Evolutionary conservation across 108 stramenopile genomes (phyloP), one percentile per base, ranked within the genome.

Genomic region (Asterionellopsis glacialis): DNA sequence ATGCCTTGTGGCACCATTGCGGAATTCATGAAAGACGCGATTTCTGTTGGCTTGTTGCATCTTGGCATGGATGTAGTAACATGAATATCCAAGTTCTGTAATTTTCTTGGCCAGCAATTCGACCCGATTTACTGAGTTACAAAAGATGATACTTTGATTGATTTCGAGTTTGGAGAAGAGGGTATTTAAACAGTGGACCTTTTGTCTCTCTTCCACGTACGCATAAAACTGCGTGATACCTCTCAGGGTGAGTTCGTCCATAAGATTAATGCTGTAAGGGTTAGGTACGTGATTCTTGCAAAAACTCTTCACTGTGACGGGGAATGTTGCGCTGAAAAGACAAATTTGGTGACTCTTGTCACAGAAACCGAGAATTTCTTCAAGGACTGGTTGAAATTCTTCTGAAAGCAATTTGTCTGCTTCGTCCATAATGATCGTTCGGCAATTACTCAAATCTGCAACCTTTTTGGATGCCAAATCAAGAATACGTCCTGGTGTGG

Each of bases 51-150:
- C 80, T 69, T 99, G 98, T 64, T 98, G 95, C 97, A 98, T 98
- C 67, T 96, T 96, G 49, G 98, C 96, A 69, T 99, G 98, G 69
- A 99, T 99, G 74, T 98, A 99, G 80, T 96, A 98, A 84, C 97
- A 99, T 11, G 95, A 95, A 68, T 96, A 99, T 7, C 97, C 97
- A n/a, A 98, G 81, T 77, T 99, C 96, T 38, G 97, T 98, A 58
- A 99, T 97, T 60, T 97, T 97, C 71, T 96, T 97, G 42, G 97
- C 97, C 14, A 99, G 80, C 26, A 98, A 78, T 74, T 99, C 97
- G 13, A 98, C 98, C 41, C 96, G 94, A 70, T 97, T 97, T 51
- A 98, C 97, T 11, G 95, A 96, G 80, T 97, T 98, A 83, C 96
- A 97, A 72, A 99, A 99, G 67, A 99, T 99, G 69, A 99, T 97